Evolutionary conservation across 1,139 yeast genomes (phyloP), one percentile per base, ranked within the genome.

Genomic region (Taphrina wiesneri): DNA sequence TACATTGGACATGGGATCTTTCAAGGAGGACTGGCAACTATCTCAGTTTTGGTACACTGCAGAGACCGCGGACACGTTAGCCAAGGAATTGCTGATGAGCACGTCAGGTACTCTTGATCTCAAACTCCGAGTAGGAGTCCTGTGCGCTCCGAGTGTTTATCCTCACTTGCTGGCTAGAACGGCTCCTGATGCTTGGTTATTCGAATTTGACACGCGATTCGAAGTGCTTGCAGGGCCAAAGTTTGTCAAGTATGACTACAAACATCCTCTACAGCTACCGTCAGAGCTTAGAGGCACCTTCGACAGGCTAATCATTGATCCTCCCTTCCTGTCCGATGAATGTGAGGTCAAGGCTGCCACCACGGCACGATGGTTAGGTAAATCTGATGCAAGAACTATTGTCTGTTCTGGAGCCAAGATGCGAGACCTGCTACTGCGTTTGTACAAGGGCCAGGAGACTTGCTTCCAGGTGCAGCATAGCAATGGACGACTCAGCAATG

Each of bases 341-440:
- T 90, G 97, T 73, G 97, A 91, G 75, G 78, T 83, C 15, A 88
- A 88, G 71, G 86, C 76, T 52, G 73, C 71, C 36, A 65, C 67
- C 13, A 66, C 68, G n/a, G 72, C 70, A 32, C 80, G 85, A 51
- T 82, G 84, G 59, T 76, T 90, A 60, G 75, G 88, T 64, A 80
- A 79, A 15, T 67, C 72, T 26, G 63, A 69, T 3, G 67, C 71
- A n/a, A 79, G 79, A 68, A 71, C 83, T 84, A 81, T 89, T 23
- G 83, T 89, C 2, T 88, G 95, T 69, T 90, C 97, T 0, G 97
- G 97, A 32, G 96, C 91, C 77, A 82, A 96, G 75, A 90, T 91
- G 93, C 80, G 81, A 32, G 82, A 82, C 2, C 76, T 87, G 19
- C 83, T 90, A 47, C 74, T 78, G 49, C 79, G 80, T 64, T 83